Base-by-base conservation (phyloP, 345 rosid genomes). In the Eucalyptus fibrosa region DNA sequence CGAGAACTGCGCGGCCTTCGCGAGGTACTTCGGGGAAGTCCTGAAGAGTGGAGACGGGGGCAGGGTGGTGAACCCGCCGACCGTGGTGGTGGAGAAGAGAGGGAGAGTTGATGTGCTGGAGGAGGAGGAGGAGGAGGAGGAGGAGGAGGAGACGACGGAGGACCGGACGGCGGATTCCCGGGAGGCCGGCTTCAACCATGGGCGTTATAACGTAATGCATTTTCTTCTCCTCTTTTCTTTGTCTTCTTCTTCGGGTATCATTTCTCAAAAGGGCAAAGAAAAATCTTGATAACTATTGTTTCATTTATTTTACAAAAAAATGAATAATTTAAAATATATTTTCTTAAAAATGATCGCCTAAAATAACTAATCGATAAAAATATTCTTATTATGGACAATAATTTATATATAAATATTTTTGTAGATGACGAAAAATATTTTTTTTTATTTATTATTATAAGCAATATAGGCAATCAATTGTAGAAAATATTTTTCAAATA, bases 121-220 rank as follows among this genome's bases (percentile, higher is more conserved):
- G 37, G 72, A 47, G n/a, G 72, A 45, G 34, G 56, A 45, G 65
- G 60, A 47, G 47, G n/a, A n/a, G n/a, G 72, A 47, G n/a, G 72
- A 45, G 34, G 51, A 50, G 34, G 89, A 89, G 89, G 88, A 62
- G 37, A 69, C 15, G 28, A 18, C 80, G 28, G 50, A 18, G 50
- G 91, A 89, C 87, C 56, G 62, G 86, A 67, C 30, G 88, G 91
- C 86, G 89, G 87, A 92, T 88, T 55, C 86, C 16, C 65, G 89
- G 86, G 93, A 89, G 67, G 62, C 90, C 32, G 91, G 89, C 69
- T 44, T 90, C 65, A 55, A 91, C 89, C 90, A 93, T 83, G 94
- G 94, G 86, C 94, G 95, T 92, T 93, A 94, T 88, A 94, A 94
- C 92, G 96, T 95, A 94, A 94, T 91, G 83, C 85, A 77, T 12